A percentile compares a stretch with the other conserved stretches of the same genome.
Evolutionary conservation across 176 grass and related monocot species (phyloP).

Genomic region (Pontederia crassipes): DNA sequence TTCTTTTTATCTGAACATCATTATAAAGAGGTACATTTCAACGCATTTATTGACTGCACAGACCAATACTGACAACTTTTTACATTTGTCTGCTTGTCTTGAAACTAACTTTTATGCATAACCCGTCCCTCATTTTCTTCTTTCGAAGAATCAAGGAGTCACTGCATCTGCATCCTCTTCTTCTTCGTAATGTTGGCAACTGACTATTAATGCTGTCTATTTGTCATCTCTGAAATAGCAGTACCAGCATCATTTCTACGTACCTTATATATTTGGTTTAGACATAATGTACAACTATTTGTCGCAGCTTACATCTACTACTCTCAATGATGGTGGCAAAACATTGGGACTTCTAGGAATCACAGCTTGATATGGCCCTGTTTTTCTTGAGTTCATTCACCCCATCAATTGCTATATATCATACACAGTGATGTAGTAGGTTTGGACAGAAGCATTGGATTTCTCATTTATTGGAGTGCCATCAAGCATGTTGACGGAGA

Average conservation of each 20-base stretch:
- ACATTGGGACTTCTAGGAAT: conserved; percentile 13
- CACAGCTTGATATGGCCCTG: neutral
- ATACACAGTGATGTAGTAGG: no score
- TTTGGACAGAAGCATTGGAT: no score
- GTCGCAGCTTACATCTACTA: conserved; percentile 11
- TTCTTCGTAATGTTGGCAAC: no score
- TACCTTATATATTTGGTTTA: neutral
- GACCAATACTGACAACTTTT: no score
- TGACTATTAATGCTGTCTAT: neutral
- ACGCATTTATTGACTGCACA: neutral
- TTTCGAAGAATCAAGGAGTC: no score
- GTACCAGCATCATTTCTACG: neutral
- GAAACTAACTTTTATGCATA: no score
- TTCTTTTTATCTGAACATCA: conserved; percentile 24
- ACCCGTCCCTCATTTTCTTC: no score
- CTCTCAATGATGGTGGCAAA: conserved; percentile 11
- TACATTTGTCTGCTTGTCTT: no score
- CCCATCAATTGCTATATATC: neutral
- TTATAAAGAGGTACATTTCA: conserved; percentile 13
- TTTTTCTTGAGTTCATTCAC: neutral
- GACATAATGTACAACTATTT: neutral
- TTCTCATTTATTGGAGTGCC: no score
- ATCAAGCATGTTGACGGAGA: no score
- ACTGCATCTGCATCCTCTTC: no score
- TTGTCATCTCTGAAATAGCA: neutral